Percentiles rank a stretch among this genome's conserved stretches.
phyloP scores from a whole-genome alignment of 2,329 filamentous ascomycete species.

The Chalaropsis ovoidea region DNA sequence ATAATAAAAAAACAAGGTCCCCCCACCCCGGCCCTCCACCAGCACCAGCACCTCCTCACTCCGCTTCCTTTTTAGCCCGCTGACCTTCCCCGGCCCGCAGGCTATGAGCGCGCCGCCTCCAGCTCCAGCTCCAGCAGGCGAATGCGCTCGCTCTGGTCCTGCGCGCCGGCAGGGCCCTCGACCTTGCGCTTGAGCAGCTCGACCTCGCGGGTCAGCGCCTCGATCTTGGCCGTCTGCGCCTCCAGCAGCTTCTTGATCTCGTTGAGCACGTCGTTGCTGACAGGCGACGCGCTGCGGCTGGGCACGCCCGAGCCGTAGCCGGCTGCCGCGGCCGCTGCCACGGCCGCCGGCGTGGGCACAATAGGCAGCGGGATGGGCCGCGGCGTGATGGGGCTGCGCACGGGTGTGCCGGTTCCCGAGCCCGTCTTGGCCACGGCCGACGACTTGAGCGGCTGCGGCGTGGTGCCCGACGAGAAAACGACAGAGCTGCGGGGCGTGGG shows the following conservation, averaged over 20 bases:
- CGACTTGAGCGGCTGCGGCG: conserved; percentile 24
- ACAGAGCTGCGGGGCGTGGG: conserved; percentile 23
- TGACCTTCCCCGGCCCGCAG: neutral
- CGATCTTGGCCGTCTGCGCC: conserved; percentile 67
- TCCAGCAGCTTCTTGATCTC: conserved; percentile 74
- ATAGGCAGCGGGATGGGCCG: conserved; percentile 31
- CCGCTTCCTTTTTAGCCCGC: neutral
- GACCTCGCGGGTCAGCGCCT: conserved; percentile 58
- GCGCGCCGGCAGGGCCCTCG: conserved; percentile 38
- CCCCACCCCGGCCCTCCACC: neutral
- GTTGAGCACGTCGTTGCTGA: conserved; percentile 54
- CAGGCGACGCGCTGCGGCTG: conserved; percentile 23
- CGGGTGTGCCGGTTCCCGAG: conserved; percentile 29
- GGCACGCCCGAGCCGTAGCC: conserved; percentile 25
- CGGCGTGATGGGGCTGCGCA: conserved; percentile 30
- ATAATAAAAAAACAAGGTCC: neutral
- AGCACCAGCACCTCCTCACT: neutral
- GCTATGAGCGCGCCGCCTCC: conserved; percentile 50
- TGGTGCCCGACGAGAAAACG: conserved; percentile 24
- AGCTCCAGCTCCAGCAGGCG: conserved; percentile 57
- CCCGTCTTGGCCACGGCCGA: conserved; percentile 26
- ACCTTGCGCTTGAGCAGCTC: conserved; percentile 72
- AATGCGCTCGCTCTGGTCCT: conserved; percentile 58
- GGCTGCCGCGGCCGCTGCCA: conserved; percentile 28
- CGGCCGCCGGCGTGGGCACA: conserved; percentile 30